Base-by-base conservation (phyloP, 2,329 filamentous ascomycete species). In the Huntiella moniliformis region DNA sequence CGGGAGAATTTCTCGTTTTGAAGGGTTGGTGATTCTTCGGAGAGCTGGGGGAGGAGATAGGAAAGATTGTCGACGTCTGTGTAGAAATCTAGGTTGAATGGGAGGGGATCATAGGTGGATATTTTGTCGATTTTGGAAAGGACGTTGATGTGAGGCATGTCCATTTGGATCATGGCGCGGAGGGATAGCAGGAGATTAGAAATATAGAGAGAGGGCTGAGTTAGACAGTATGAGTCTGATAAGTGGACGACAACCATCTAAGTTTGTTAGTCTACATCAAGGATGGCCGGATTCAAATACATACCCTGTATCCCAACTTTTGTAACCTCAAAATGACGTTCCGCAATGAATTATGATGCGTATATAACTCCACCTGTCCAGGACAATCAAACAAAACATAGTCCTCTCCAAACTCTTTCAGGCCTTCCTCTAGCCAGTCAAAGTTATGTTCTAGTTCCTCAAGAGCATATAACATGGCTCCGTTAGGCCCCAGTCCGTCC, bases 51-150 rank as follows among this genome's bases (percentile, higher is more conserved):
- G 1, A 91, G 71, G 10, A 98, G 70, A 54, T 94, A 85, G 16
- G 75, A 74, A 3, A 98, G 72, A 56, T 95, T 86, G 61, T 98
- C 87, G 5, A 96, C 88, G 60, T 98, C 88, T 51, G 91, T 96
- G 61, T 96, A 98, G 62, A 80, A 98, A 53, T 95, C 87, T 50
- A 98, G 77, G 56, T 94, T 94, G 67, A 98, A 95, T 0, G 87
- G 85, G 0, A 98, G 69, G 18, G 83, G 75, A 40, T 84, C 79
- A 57, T 94, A 95, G 44, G 80, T 76, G 33, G 78, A 68, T 45
- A 98, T 70, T 58, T 95, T 95, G 63, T 98, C 91, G 63, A 98
- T 93, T 64, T 98, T 98, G 48, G 87, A 95, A 18, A 98, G 73
- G 51, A 98, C 83, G 57, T 98, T 98, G 53, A 98, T 70, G 58